Evolutionary conservation across 176 grass and related monocot genomes (phyloP), one percentile per base, ranked within the genome.

Genomic region (Ensete glaucum): DNA sequence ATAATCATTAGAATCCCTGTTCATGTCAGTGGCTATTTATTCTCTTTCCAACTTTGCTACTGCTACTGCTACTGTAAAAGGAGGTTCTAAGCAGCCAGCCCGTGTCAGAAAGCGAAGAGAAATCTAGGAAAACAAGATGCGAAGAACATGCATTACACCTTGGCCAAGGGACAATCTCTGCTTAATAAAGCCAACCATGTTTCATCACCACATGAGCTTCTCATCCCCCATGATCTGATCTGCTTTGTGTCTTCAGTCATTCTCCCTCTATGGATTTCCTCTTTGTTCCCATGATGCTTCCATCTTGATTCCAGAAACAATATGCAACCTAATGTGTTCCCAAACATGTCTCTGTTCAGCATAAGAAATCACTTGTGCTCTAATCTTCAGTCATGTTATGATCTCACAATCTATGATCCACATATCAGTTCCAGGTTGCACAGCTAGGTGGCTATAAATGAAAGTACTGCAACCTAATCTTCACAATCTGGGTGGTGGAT

Each of bases 71-170:
- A 50, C 29, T 70, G 67, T 70, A 70, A 51, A 70, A 70, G 5
- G 26, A 76, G 76, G 74, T 72, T 60, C 79, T 83, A 79, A 81
- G 85, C 77, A 80, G 76, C 82, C 77, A 80, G 73, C 72, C 81
- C 43, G 48, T 92, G 84, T 88, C 83, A 86, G 84, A 86, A 79
- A 84, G 86, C 73, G 76, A 43, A 82, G 27, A 55, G 13, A 55
- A 24, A 73, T 2, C 86, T 70, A 76, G 77, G 85, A 77, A 86
- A 84, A 98, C 88, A 77, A 85, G 90, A 89, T 93, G 83, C 75
- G 71, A 87, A 88, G 90, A 86, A 93, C 84, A 93, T 91, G 91
- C 84, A 93, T 89, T 73, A 85, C 88, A 86, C 77, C 84, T 87
- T 83, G 78, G 81, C 21, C 81, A 62, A 81, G 78, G 85, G 88